These are phyloP conservation scores for Fusarium scirpi DNA, from an alignment of 2,329 filamentous ascomycete genomes.

Conservation along the genomic window DNA sequence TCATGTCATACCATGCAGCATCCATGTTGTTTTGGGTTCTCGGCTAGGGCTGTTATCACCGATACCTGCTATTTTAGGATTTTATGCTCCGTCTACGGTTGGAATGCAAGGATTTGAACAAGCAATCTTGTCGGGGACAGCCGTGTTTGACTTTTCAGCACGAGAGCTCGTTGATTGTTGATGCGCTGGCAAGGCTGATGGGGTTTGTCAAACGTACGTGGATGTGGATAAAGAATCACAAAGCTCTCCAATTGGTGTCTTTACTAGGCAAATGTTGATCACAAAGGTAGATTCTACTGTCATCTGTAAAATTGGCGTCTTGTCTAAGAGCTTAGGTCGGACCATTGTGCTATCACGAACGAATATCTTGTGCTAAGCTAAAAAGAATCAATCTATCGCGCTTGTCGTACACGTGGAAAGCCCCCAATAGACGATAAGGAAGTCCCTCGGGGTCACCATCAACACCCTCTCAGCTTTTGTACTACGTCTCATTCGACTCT, in stretches of 20 bases:
- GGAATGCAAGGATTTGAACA: neutral
- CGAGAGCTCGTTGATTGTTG: neutral
- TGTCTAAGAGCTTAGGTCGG: accelerated
- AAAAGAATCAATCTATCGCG: neutral
- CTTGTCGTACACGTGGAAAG: neutral
- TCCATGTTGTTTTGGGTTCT: neutral
- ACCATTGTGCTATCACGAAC: neutral
- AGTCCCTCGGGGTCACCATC: neutral
- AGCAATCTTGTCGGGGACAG: neutral
- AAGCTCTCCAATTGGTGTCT: neutral
- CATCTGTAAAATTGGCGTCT: neutral
- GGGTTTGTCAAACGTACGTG: neutral
- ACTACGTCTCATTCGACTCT: neutral
- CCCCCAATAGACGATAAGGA: neutral
- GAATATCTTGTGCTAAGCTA: neutral
- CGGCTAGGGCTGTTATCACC: neutral
- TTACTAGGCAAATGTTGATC: neutral
- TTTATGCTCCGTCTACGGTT: neutral
- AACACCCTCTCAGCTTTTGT: neutral
- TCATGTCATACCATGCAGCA: neutral
- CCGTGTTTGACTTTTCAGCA: neutral
- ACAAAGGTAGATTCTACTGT: neutral
- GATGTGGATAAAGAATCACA: neutral
- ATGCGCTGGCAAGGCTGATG: neutral
- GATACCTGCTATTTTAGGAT: neutral